Percentiles rank a stretch among this genome's conserved stretches.
Evolutionary conservation across 768 basidiomycete genomes (phyloP).

Genomic region (Amanita phalloides): DNA sequence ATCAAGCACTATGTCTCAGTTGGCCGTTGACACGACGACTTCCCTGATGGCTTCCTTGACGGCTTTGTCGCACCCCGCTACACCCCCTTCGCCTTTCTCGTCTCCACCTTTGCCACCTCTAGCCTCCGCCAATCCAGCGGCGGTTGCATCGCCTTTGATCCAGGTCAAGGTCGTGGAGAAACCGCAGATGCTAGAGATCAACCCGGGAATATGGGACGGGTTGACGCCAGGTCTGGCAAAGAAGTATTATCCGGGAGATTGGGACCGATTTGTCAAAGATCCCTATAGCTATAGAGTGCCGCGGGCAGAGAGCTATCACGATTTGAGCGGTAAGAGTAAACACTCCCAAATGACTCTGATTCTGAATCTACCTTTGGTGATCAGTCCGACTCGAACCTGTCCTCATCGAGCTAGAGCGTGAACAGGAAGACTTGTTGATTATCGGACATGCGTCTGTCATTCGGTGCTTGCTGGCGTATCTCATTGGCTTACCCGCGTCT

Average conservation of each 20-base stretch:
- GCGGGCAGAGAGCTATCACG: constrained; percentile 95
- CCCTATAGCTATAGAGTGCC: constrained; percentile 91
- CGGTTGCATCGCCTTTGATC: constrained; percentile 13
- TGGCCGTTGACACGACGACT: constrained; percentile 5
- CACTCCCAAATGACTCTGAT: neutral
- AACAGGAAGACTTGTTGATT: constrained; percentile 90
- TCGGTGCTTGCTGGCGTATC: constrained; percentile 87
- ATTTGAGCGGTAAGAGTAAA: constrained; percentile 54
- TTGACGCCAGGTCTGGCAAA: constrained; percentile 83
- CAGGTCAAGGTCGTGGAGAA: constrained; percentile 88
- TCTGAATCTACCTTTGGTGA: too few species aligned
- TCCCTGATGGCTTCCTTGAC: neutral
- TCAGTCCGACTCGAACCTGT: constrained; percentile 88
- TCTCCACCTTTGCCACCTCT: constrained; percentile 8
- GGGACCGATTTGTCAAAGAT: constrained; percentile 85
- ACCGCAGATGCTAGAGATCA: constrained; percentile 95
- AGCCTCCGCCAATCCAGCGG: constrained; percentile 12
- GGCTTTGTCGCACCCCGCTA: constrained; percentile 7
- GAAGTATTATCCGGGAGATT: constrained; percentile 88
- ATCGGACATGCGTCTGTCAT: constrained; percentile 97
- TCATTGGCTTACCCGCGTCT: constrained; percentile 87
- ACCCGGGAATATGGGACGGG: constrained; percentile 97
- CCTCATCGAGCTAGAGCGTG: constrained; percentile 88
- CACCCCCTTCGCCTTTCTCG: constrained; percentile 4
- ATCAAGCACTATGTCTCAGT: neutral